Conservation (phyloP, 163 green algal species). For the Prototheca stagnorum region DNA sequence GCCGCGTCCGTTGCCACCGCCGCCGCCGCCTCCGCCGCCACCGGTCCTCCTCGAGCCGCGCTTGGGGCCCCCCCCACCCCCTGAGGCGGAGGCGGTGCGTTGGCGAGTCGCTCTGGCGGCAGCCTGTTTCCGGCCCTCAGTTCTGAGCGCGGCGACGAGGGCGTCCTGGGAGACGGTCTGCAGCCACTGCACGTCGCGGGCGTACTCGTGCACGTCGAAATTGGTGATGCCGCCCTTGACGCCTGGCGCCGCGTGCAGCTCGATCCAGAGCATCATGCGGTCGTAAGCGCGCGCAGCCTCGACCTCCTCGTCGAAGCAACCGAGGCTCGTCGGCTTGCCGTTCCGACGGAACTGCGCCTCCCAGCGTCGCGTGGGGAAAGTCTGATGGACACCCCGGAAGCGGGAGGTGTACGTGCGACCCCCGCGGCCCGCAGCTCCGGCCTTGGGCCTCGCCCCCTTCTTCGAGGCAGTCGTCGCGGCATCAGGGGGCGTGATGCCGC, state of each 20-base stretch:
- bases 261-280: slow-evolving; percentile 92
- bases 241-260: slow-evolving; percentile 58
- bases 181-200: slow-evolving; percentile 49
- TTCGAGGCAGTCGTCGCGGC: too few relatives aligned
- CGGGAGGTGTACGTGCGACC: slow-evolving; percentile 61
- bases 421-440: too few relatives aligned
- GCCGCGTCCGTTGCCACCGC: too few relatives aligned
- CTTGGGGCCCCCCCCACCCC: too few relatives aligned
- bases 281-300: slow-evolving; percentile 82
- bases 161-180: slow-evolving; percentile 48
- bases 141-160: slow-evolving; percentile 53
- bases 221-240: slow-evolving; percentile 72
- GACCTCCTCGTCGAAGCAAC: slow-evolving; percentile 82
- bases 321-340: slow-evolving; percentile 75
- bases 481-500: too few relatives aligned
- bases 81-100: background rate
- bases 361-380: slow-evolving; percentile 78
- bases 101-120: slow-evolving; percentile 10
- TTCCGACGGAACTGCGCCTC: slow-evolving; percentile 77
- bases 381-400: slow-evolving; percentile 81
- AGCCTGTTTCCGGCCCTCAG: slow-evolving; percentile 57
- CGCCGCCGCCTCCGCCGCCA: too few relatives aligned
- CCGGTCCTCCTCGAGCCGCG: too few relatives aligned
- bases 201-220: slow-evolving; percentile 71
- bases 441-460: too few relatives aligned